phyloP scores from a whole-genome alignment of 169 alveolate genomes.

The Plasmodium relictum region DNA sequence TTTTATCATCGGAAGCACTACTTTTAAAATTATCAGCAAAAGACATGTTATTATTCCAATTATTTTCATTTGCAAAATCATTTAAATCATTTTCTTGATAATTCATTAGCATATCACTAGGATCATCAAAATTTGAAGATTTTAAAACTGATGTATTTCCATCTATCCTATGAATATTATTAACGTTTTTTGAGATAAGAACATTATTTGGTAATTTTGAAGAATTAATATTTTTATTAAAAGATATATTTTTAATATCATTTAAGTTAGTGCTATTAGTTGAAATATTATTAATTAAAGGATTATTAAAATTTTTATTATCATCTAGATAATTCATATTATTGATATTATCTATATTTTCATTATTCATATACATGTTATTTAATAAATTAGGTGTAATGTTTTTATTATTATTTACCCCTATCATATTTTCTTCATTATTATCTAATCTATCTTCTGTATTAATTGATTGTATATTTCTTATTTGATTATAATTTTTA shows the following conservation, averaged over 20 bases:
- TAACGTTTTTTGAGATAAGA: constrained; percentile 12
- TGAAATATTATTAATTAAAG: background rate
- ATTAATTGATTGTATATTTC: background rate
- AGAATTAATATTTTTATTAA: background rate
- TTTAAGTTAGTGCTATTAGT: background rate
- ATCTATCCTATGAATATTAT: constrained; percentile 17
- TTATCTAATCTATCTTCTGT: background rate
- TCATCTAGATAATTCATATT: background rate
- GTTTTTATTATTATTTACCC: background rate
- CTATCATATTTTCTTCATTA: background rate
- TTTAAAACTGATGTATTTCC: too few relatives aligned
- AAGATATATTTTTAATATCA: constrained; percentile 4
- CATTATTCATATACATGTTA: background rate
- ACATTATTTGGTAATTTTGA: constrained; percentile 13
- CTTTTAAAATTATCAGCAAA: background rate
- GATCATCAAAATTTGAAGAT: background rate
- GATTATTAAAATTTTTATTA: background rate
- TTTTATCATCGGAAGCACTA: background rate
- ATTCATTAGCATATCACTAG: background rate
- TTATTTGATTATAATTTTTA: background rate
- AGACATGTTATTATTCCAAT: background rate
- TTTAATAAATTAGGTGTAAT: background rate
- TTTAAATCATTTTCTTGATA: background rate
- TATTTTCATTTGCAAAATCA: background rate
- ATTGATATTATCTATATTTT: background rate